phyloP scores from a whole-genome alignment of 345 rosid species.

The Trapa bicornis region DNA sequence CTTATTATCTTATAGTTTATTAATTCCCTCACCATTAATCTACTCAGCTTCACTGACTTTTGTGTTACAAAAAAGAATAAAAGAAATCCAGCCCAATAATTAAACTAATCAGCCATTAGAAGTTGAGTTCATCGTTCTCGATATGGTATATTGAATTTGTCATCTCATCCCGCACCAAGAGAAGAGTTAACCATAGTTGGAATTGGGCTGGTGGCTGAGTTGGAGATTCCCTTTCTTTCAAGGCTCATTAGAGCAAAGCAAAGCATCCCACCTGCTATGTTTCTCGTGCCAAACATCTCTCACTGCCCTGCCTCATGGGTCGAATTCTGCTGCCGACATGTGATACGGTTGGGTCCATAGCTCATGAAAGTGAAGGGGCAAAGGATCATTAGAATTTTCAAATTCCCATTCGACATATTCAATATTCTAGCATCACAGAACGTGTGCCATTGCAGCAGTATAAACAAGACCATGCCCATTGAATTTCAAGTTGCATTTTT shows the following conservation, averaged over 20 bases:
- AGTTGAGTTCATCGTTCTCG: background rate
- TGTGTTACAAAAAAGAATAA: background rate
- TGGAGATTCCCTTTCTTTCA: background rate
- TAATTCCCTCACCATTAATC: slow-evolving; percentile 7
- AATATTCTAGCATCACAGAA: no score
- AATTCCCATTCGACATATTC: no score
- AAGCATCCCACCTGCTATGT: background rate
- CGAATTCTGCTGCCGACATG: no score
- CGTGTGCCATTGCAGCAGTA: no score
- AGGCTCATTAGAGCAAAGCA: background rate
- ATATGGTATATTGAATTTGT: background rate
- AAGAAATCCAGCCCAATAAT: background rate
- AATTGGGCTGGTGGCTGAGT: background rate
- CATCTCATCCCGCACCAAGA: background rate
- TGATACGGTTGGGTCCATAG: no score
- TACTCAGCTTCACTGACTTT: slow-evolving; percentile 7
- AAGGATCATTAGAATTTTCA: no score
- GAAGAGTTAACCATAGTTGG: background rate
- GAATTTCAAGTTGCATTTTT: no score
- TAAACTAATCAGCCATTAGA: background rate
- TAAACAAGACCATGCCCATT: no score
- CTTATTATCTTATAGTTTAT: slow-evolving; percentile 1
- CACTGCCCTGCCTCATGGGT: no score
- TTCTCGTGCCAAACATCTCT: no score
- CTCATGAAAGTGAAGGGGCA: no score